Conservation (phyloP, 108 stramenopile genomes). For the Skeletonema menzelii region DNA sequence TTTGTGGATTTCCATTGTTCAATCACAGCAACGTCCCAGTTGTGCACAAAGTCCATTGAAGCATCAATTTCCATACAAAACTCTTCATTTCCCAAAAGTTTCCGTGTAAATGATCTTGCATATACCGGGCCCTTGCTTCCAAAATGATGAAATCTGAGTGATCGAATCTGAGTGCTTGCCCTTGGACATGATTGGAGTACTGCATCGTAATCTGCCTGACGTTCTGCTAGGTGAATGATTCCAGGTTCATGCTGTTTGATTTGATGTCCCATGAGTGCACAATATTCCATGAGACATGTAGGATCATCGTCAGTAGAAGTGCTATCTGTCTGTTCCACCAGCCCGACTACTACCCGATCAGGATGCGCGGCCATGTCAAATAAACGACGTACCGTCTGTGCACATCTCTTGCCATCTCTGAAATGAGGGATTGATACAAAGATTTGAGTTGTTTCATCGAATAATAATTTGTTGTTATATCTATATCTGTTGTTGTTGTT, state of each 20-base stretch:
- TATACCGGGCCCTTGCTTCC: conserved; percentile 79
- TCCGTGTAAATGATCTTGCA: conserved; percentile 71
- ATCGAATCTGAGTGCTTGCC: conserved; percentile 56
- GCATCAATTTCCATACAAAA: conserved; percentile 98
- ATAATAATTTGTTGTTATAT: not conserved
- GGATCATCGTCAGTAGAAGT: conserved; percentile 17
- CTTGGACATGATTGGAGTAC: conserved; percentile 32
- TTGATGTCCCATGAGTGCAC: conserved; percentile 29
- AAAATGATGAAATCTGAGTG: conserved; percentile 55
- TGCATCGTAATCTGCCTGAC: conserved; percentile 25
- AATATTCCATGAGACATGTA: conserved; percentile 48
- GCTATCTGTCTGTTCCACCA: conserved; percentile 78
- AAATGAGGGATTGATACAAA: conserved; percentile 79
- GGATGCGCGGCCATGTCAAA: conserved; percentile 77
- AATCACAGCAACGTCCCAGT: conserved; percentile 82
- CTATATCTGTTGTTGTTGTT: not conserved
- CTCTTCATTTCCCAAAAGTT: conserved; percentile 93
- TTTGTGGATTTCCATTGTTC: conserved; percentile 73
- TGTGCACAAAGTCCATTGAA: conserved; percentile 77
- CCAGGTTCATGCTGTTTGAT: conserved; percentile 24
- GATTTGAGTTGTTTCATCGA: conserved; percentile 29
- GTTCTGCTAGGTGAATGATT: conserved; percentile 23
- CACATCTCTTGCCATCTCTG: conserved; percentile 79
- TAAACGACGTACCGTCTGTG: conserved; percentile 60
- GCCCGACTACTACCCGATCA: conserved; percentile 69